A percentile compares a stretch with the other conserved stretches of the same genome.
These are phyloP conservation scores for Boeremia exigua DNA, from an alignment of 2,329 filamentous ascomycete species.

Conservation along the genomic window DNA sequence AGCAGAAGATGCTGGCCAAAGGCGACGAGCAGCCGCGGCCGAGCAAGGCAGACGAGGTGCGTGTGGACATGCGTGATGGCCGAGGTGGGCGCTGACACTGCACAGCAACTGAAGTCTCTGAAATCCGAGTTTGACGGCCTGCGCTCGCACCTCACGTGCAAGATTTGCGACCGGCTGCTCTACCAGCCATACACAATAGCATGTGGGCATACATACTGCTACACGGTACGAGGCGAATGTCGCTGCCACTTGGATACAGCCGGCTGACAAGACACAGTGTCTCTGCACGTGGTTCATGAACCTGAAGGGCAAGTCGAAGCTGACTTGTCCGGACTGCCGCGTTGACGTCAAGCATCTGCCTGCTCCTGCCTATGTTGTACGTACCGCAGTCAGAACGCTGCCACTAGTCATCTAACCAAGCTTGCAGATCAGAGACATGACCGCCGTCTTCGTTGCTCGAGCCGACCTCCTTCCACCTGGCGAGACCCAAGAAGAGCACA, in stretches of 20 bases:
- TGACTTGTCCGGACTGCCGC: constrained; percentile 72
- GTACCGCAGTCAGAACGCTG: constrained; percentile 22
- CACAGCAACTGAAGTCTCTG: constrained; percentile 48
- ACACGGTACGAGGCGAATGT: constrained; percentile 58
- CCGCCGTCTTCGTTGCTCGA: constrained; percentile 66
- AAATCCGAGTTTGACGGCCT: constrained; percentile 65
- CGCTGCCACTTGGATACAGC: too few relatives aligned
- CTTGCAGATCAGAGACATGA: constrained; percentile 67
- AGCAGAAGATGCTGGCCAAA: constrained; percentile 46
- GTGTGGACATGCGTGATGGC: constrained; percentile 4
- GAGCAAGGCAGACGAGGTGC: constrained; percentile 47
- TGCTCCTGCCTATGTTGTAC: constrained; percentile 68
- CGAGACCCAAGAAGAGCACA: constrained; percentile 68
- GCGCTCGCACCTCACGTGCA: constrained; percentile 67
- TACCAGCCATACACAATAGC: constrained; percentile 73
- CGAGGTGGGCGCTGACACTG: constrained; percentile 30
- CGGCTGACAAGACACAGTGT: constrained; percentile 54
- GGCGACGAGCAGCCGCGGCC: constrained; percentile 39
- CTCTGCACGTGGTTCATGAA: constrained; percentile 62
- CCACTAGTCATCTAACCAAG: background rate
- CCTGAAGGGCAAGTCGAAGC: constrained; percentile 58
- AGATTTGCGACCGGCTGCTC: constrained; percentile 70
- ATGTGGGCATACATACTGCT: constrained; percentile 76
- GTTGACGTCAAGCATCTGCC: constrained; percentile 64
- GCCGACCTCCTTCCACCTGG: constrained; percentile 67